Evolutionary conservation across 192 early-diverging fungal genomes (phyloP).

Genomic region (Mortierella alpina): DNA sequence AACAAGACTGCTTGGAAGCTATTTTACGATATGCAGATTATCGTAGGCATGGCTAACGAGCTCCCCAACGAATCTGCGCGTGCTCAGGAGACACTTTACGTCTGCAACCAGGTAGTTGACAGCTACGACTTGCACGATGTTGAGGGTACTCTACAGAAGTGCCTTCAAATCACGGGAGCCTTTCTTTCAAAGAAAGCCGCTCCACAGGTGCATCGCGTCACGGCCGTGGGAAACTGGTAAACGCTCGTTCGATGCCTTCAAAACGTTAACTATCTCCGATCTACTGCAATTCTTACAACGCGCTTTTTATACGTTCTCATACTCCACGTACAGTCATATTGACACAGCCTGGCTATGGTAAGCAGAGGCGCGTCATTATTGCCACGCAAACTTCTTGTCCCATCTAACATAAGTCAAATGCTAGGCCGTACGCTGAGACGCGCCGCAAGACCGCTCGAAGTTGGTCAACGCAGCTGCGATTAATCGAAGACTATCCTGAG

Average conservation of each 20-base stretch:
- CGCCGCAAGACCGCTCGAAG: conserved; percentile 92
- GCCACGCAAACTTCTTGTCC: too few species aligned
- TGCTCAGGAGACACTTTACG: conserved; percentile 81
- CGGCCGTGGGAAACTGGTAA: conserved; percentile 90
- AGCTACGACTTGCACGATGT: conserved; percentile 54
- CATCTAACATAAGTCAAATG: neutral
- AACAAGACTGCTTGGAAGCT: conserved; percentile 79
- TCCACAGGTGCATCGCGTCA: conserved; percentile 77
- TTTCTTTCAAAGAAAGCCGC: conserved; percentile 78
- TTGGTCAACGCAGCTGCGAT: conserved; percentile 82
- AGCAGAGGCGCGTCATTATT: conserved; percentile 2
- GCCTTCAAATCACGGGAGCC: conserved; percentile 61
- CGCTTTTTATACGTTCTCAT: conserved; percentile 46
- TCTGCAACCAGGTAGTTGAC: conserved; percentile 87
- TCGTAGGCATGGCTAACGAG: conserved; percentile 76
- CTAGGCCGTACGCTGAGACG: conserved; percentile 96
- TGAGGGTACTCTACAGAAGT: conserved; percentile 29
- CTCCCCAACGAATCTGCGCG: conserved; percentile 76
- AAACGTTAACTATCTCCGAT: conserved; percentile 53
- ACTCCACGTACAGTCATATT: conserved; percentile 36
- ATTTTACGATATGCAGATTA: conserved; percentile 80
- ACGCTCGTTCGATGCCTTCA: conserved; percentile 51
- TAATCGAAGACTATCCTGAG: conserved; percentile 90
- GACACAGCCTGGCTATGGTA: conserved; percentile 92
- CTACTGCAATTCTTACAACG: neutral